Evolutionary conservation across 805 yeast genomes (phyloP).

Genomic region (Saccharomycopsis fermentans): DNA sequence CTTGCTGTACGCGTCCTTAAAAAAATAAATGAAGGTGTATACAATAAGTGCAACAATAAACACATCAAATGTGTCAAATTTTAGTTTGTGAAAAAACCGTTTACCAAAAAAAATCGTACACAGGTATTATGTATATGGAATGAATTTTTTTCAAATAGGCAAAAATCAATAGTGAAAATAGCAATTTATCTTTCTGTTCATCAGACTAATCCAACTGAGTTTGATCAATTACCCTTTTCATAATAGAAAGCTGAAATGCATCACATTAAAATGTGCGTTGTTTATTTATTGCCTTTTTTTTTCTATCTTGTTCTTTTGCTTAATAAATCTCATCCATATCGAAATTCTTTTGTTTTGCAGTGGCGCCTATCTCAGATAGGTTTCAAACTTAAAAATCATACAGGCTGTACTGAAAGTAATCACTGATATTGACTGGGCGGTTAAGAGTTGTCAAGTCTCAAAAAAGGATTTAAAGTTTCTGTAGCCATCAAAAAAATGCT

Average conservation of each 20-base stretch:
- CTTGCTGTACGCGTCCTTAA: neutral
- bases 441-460: neutral
- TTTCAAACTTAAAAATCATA: neutral
- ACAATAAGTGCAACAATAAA: neutral
- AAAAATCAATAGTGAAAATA: neutral
- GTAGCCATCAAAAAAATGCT: neutral
- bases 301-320: neutral
- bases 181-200: neutral
- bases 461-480: neutral
- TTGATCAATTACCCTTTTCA: neutral
- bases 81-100: neutral
- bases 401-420: neutral
- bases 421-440: neutral
- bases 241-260: neutral
- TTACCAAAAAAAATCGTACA: neutral
- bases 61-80: neutral
- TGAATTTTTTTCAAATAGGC: neutral
- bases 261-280: neutral
- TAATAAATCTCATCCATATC: neutral
- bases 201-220: neutral
- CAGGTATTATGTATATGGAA: neutral
- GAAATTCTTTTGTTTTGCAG: neutral
- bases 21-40: neutral
- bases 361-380: neutral
- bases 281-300: neutral